Percentiles rank a stretch among this genome's conserved stretches.
Evolutionary conservation across 202 grass and related monocot genomes (phyloP).

Genomic region (Bolboschoenoplectus hybrid): DNA sequence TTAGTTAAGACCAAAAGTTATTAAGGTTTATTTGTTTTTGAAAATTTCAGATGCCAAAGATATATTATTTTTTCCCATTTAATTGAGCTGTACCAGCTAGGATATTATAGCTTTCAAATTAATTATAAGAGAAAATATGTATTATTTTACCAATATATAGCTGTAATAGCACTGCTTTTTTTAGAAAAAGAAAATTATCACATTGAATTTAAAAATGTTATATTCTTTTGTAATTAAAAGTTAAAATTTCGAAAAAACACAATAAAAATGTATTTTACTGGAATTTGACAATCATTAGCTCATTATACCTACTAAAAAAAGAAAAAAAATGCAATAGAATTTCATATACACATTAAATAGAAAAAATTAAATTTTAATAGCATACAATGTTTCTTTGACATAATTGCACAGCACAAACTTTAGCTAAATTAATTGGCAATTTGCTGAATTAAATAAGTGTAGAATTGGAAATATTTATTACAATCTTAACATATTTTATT

Average conservation of each 20-base stretch:
- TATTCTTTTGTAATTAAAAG: background rate
- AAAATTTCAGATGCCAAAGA: conserved; percentile 27
- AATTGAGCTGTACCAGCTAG: conserved; percentile 40
- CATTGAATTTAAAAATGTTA: background rate
- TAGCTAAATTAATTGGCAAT: background rate
- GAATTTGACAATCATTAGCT: background rate
- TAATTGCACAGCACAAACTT: background rate
- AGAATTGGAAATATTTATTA: background rate
- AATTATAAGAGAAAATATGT: background rate
- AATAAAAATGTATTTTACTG: background rate
- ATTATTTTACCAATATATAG: background rate
- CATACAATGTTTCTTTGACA: background rate
- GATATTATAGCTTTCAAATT: conserved; percentile 10
- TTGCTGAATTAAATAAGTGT: background rate
- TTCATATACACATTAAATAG: background rate
- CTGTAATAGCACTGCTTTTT: background rate
- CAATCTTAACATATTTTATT: background rate
- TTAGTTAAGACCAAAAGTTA: conserved; percentile 3
- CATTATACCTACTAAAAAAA: background rate
- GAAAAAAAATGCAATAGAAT: background rate
- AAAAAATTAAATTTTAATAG: background rate
- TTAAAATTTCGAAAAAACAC: background rate
- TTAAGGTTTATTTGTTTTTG: background rate
- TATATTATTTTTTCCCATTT: conserved; percentile 24
- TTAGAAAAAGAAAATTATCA: background rate